These are phyloP conservation scores for Echinosophora koreensis DNA, from an alignment of 306 rosid species.

Conservation along the genomic window DNA sequence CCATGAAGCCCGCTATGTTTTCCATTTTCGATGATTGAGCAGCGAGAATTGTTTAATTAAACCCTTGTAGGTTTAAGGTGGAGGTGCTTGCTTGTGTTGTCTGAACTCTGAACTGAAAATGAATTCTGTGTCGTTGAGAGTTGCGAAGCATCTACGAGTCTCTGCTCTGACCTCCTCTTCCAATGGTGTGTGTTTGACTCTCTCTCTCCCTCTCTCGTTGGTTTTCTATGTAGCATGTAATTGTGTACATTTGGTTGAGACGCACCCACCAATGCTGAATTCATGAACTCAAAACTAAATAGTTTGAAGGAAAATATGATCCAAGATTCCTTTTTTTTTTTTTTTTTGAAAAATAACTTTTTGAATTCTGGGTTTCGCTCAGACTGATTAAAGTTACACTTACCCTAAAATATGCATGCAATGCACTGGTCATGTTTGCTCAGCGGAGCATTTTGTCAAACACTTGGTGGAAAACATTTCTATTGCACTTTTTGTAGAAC, in stretches of 20 bases:
- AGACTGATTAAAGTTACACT: background rate
- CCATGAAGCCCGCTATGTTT: background rate
- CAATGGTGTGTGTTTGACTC: slow-evolving; percentile 53
- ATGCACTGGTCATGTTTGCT: slow-evolving; percentile 9
- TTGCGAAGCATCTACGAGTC: slow-evolving; percentile 60
- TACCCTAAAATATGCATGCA: background rate
- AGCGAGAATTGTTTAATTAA: background rate
- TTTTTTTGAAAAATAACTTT: too few relatives aligned
- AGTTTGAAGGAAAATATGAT: background rate
- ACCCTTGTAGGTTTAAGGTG: too few relatives aligned
- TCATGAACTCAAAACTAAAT: background rate
- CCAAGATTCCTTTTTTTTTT: background rate
- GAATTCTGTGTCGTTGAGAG: slow-evolving; percentile 60
- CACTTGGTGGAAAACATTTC: slow-evolving; percentile 2
- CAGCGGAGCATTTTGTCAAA: slow-evolving; percentile 23
- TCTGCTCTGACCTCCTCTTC: slow-evolving; percentile 54
- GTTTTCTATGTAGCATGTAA: background rate
- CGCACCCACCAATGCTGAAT: background rate
- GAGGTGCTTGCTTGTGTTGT: too few relatives aligned
- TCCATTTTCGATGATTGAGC: background rate
- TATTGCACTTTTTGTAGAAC: background rate
- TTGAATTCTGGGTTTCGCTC: slow-evolving; percentile 19
- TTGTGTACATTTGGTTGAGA: background rate
- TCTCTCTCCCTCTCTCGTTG: slow-evolving; percentile 33
- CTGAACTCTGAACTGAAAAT: slow-evolving; percentile 43